Evolutionary conservation across 495 filamentous ascomycete genomes (phyloP), one percentile per base, ranked within the genome.

Genomic region (Xylaria sp.): DNA sequence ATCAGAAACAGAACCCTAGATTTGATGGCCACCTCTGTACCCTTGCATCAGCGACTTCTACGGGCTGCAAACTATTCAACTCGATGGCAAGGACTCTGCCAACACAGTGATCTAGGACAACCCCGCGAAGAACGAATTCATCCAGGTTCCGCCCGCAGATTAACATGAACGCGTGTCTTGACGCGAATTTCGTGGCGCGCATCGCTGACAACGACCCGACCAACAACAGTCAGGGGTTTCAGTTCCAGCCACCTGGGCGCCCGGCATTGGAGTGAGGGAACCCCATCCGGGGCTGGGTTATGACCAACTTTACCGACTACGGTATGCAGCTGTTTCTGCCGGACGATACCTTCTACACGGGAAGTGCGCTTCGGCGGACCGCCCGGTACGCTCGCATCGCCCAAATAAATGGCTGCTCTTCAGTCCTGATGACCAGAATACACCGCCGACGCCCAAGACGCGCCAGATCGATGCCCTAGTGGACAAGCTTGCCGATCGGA

Each of bases 201-300:
- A 67, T 41, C 64, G 29, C 48, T 19, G 48, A 55, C 15, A 26
- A 57, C 53, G 24, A 14, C 17, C 24, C 53, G 46, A 26, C 21
- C 9, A 24, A n/a, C 64, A 15, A 55, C 29, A 40, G 17, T 35
- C 64, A 24, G 44, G 35, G 46, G 35, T 26, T 59, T 41, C 29
- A 15, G 17, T 29, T n/a, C 29, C 53, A 29, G 29, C 66, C 12
- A 41, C 57, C 63, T 83, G 79, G 81, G n/a, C 67, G 70, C 11
- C 65, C 72, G 1, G 43, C 71, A 7, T 48, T 65, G 0, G 83
- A 87, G 29, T 84, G 77, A 77, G 86, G 88, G 58, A 81, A 80
- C 87, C 86, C 24, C n/a, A 78, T 88, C 67, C 88, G 82, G 81
- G 87, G 88, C 1, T 89, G 87, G 87, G 43, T 88, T 0, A 74